Conservation (phyloP, 176 grass and related monocot genomes). For the Elymus sibiricus region DNA sequence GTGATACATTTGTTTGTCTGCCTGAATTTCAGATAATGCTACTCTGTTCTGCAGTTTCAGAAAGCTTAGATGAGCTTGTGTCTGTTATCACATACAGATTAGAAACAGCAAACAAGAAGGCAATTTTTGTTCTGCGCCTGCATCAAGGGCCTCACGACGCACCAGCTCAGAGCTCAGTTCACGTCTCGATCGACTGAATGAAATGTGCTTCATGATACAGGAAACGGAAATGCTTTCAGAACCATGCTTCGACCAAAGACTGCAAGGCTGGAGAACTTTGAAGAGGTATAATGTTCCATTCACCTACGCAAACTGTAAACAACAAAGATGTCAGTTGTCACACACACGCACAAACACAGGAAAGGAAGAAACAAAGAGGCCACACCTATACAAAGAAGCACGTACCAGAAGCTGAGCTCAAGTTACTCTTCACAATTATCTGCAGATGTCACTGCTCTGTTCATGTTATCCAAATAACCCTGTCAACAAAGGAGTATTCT, state of each 20-base stretch:
- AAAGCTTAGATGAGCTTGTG: slow-evolving; percentile 58
- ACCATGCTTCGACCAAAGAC: background rate
- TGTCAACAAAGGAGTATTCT: slow-evolving; percentile 20
- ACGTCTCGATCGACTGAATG: background rate
- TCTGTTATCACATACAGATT: slow-evolving; percentile 51
- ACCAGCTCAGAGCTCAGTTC: background rate
- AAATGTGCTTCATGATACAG: background rate
- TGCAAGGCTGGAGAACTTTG: background rate
- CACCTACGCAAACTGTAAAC: background rate
- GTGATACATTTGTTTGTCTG: too few species aligned
- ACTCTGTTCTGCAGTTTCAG: slow-evolving; percentile 42
- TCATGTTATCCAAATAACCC: slow-evolving; percentile 83
- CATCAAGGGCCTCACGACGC: background rate
- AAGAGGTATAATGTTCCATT: background rate
- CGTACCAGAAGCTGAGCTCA: slow-evolving; percentile 5
- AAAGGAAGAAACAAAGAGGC: background rate
- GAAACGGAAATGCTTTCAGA: background rate
- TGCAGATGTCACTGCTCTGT: too few species aligned
- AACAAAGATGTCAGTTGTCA: background rate
- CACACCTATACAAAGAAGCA: background rate
- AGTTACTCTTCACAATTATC: slow-evolving; percentile 25
- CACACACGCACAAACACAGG: too few species aligned
- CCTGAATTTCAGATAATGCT: background rate
- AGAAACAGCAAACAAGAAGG: slow-evolving; percentile 32
- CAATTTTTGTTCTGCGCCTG: background rate